These are phyloP conservation scores for Populus tremula DNA, from an alignment of 345 rosid genomes.

Conservation along the genomic window DNA sequence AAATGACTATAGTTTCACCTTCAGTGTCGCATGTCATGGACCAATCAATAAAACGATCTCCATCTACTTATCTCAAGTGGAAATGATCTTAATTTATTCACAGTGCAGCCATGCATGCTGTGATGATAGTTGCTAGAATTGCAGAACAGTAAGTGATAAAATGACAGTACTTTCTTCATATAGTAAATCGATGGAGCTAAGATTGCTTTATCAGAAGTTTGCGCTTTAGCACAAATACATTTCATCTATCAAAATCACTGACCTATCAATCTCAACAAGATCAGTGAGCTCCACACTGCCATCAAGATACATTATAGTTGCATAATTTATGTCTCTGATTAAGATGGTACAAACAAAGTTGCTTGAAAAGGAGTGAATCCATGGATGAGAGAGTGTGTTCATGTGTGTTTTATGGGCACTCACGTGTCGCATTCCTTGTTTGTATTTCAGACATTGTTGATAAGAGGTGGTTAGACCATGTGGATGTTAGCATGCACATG, in stretches of 20 bases:
- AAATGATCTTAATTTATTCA: not conserved
- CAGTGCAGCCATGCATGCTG: not conserved
- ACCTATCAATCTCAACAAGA: not conserved
- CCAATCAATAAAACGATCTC: not conserved
- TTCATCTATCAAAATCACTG: not conserved
- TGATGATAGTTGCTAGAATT: not conserved
- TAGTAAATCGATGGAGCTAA: not conserved
- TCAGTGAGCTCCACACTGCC: not conserved
- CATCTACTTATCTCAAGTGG: not conserved
- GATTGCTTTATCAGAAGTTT: not conserved
- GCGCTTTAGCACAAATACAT: not conserved
- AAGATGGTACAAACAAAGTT: not conserved
- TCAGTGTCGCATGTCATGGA: not conserved
- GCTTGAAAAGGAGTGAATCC: not conserved
- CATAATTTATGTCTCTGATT: not conserved
- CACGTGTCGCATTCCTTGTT: not conserved
- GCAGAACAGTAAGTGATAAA: not conserved
- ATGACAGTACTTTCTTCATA: not conserved
- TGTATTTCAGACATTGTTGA: not conserved
- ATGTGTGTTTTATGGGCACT: not conserved
- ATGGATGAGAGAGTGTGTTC: not conserved
- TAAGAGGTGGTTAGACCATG: not conserved
- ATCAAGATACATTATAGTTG: not conserved
- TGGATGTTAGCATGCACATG: conserved; percentile 10
- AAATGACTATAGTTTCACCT: not conserved